These are phyloP conservation scores for Scopulariopsis brevicaulis DNA, from an alignment of 2,329 filamentous ascomycete species.

Conservation along the genomic window DNA sequence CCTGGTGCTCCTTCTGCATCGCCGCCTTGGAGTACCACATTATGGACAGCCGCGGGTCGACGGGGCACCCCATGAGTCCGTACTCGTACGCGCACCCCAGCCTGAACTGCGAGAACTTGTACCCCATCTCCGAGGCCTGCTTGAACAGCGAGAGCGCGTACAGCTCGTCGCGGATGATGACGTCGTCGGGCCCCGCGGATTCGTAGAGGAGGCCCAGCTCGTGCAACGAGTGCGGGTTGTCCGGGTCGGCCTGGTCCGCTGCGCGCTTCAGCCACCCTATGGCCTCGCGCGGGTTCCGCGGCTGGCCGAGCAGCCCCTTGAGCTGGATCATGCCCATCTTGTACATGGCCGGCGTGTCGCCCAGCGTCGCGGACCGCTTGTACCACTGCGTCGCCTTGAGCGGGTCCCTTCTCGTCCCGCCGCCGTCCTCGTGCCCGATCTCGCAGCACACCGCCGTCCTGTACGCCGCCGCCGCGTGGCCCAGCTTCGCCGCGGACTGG, in stretches of 20 bases:
- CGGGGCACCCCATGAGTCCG: constrained; percentile 67
- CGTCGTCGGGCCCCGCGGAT: constrained; percentile 53
- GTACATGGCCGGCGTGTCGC: constrained; percentile 92
- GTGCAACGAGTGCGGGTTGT: constrained; percentile 92
- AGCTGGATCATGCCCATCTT: constrained; percentile 95
- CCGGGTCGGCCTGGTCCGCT: constrained; percentile 72
- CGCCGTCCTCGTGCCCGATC: constrained; percentile 87
- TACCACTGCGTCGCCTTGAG: constrained; percentile 98
- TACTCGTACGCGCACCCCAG: constrained; percentile 86
- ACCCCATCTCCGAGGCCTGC: constrained; percentile 77
- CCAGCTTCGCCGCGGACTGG: constrained; percentile 82
- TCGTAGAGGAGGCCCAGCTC: constrained; percentile 65
- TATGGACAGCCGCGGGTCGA: constrained; percentile 78
- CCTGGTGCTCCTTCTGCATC: constrained; percentile 87
- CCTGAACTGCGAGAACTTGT: constrained; percentile 90
- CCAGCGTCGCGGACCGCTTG: constrained; percentile 78
- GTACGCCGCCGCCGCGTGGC: constrained; percentile 80
- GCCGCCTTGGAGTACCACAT: constrained; percentile 91
- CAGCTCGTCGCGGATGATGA: constrained; percentile 66
- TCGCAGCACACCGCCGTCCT: constrained; percentile 95
- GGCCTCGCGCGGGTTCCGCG: constrained; percentile 71
- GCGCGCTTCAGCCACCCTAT: constrained; percentile 89
- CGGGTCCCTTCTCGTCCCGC: constrained; percentile 82
- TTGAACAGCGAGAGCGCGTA: constrained; percentile 77
- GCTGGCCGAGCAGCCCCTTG: constrained; percentile 86